Conservation (phyloP, 805 yeast species). For the Priceomyces carsonii region DNA sequence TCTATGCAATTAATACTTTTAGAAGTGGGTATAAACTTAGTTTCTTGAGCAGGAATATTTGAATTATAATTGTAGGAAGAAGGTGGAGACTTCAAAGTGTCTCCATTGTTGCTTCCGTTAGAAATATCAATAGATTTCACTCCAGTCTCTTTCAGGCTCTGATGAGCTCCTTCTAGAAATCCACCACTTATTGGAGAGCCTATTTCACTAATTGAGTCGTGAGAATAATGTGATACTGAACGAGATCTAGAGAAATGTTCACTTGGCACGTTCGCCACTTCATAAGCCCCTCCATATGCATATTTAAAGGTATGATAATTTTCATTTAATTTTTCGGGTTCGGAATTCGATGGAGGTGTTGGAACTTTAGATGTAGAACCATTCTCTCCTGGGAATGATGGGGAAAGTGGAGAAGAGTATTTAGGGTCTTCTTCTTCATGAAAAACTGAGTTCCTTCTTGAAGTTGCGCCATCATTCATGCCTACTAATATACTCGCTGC, state of each 20-base stretch:
- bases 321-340: slow-evolving; percentile 4
- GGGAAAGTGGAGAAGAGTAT: slow-evolving; percentile 16
- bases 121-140: slow-evolving; percentile 13
- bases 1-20: slow-evolving; percentile 5
- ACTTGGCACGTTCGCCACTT: slow-evolving; percentile 1
- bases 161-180: slow-evolving; percentile 26
- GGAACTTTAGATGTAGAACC: slow-evolving; percentile 11
- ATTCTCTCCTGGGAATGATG: slow-evolving; percentile 11
- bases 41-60: slow-evolving; percentile 2
- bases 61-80: slow-evolving; percentile 11
- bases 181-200: slow-evolving; percentile 26
- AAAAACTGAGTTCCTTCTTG: slow-evolving; percentile 11
- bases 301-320: slow-evolving; percentile 10
- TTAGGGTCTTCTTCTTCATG: slow-evolving; percentile 14
- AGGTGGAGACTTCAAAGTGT: slow-evolving; percentile 17
- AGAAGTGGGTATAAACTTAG: slow-evolving; percentile 1
- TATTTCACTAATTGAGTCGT: slow-evolving; percentile 7
- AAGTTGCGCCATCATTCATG: slow-evolving; percentile 50
- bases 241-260: slow-evolving; percentile 28
- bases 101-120: slow-evolving; percentile 4
- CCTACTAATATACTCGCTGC: slow-evolving; percentile 78
- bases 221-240: slow-evolving; percentile 41
- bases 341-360: slow-evolving; percentile 13
- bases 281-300: slow-evolving; percentile 6
- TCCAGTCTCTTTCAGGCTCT: slow-evolving; percentile 6